phyloP scores from a whole-genome alignment of 345 rosid species.

The Eucalyptus tenuipes region DNA sequence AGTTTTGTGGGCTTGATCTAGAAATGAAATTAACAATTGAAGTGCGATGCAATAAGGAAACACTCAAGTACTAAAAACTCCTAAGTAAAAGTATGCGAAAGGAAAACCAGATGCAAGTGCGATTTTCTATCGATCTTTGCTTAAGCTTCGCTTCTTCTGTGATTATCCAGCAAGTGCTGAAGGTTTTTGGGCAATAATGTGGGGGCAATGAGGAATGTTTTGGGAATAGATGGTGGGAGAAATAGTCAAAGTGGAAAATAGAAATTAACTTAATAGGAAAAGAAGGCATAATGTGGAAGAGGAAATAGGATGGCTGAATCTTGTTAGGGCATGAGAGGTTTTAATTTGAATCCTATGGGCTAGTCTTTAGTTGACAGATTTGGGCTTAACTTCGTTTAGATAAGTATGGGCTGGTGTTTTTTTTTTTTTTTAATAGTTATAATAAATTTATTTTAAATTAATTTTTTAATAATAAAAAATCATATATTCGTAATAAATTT shows the following conservation, averaged over 20 bases:
- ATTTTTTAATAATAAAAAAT: too few relatives aligned
- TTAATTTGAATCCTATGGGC: background rate
- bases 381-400: background rate
- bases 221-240: background rate
- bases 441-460: too few relatives aligned
- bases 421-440: too few relatives aligned
- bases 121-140: background rate
- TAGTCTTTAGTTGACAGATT: background rate
- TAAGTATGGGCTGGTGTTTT: background rate
- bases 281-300: background rate
- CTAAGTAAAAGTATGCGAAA: too few relatives aligned
- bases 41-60: too few relatives aligned
- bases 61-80: too few relatives aligned
- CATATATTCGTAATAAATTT: too few relatives aligned
- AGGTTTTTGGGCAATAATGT: background rate
- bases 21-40: too few relatives aligned
- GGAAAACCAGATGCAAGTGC: background rate
- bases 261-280: background rate
- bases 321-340: background rate
- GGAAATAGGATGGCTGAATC: background rate
- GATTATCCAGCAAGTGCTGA: background rate
- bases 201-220: background rate
- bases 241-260: background rate
- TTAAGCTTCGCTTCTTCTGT: background rate
- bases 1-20: too few relatives aligned